phyloP scores from a whole-genome alignment of 805 yeast species.

The Saturnispora gosingensis region DNA sequence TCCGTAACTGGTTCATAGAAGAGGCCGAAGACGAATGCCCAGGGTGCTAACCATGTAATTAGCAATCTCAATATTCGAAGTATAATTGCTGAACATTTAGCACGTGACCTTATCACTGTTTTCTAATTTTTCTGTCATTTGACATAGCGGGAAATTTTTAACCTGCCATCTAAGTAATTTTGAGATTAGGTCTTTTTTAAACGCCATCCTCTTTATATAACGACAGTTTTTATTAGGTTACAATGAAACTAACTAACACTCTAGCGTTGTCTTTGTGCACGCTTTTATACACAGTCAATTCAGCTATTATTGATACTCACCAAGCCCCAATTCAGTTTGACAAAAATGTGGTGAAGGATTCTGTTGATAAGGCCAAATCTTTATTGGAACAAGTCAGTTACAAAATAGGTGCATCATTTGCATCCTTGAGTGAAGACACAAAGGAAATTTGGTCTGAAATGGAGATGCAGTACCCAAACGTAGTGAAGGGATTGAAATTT shows the following conservation, averaged over 20 bases:
- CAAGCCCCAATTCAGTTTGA: constrained; percentile 9
- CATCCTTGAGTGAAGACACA: constrained; percentile 39
- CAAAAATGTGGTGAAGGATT: background rate
- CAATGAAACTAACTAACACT: constrained; percentile 9
- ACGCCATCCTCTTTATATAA: background rate
- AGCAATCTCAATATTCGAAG: background rate
- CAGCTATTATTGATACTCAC: constrained; percentile 3
- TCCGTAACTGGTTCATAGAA: constrained; percentile 65
- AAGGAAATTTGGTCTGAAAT: constrained; percentile 54
- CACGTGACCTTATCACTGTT: constrained; percentile 6
- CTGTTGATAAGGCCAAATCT: constrained; percentile 13
- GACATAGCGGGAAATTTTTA: background rate
- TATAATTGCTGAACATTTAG: background rate
- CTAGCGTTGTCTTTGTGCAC: constrained; percentile 10
- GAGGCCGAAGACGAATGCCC: constrained; percentile 69
- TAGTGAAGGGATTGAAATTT: constrained; percentile 40
- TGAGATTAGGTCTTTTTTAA: background rate
- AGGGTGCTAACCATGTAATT: constrained; percentile 36
- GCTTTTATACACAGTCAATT: constrained; percentile 3
- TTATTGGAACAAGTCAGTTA: constrained; percentile 37
- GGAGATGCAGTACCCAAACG: constrained; percentile 50
- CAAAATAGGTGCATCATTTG: constrained; percentile 42
- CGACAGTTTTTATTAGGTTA: background rate
- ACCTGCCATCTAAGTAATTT: background rate
- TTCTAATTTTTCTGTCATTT: background rate